Conservation (phyloP, 805 yeast species). For the Saccharomycopsis microspora region DNA sequence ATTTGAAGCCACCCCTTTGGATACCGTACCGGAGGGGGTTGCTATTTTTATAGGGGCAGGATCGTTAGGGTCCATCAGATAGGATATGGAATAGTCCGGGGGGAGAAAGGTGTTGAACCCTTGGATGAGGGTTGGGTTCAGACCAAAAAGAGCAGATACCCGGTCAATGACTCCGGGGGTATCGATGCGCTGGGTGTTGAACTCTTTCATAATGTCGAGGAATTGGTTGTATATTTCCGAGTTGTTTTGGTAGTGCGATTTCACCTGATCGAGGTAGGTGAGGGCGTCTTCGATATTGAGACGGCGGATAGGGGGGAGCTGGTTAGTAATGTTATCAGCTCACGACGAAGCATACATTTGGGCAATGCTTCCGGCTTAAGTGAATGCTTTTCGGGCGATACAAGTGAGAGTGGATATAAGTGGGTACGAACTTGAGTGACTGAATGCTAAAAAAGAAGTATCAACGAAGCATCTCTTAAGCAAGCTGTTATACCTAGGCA, state of each 20-base stretch:
- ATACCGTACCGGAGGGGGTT: slow-evolving; percentile 85
- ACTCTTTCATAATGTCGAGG: slow-evolving; percentile 97
- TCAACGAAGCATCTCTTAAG: no score
- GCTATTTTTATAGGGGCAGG: slow-evolving; percentile 90
- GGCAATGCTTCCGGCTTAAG: no score
- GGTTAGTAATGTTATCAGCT: neutral
- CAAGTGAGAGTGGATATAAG: no score
- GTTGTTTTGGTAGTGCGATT: slow-evolving; percentile 80
- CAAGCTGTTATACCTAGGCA: no score
- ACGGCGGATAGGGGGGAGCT: slow-evolving; percentile 2
- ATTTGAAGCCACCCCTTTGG: slow-evolving; percentile 5
- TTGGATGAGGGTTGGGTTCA: slow-evolving; percentile 88
- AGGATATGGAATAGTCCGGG: slow-evolving; percentile 89
- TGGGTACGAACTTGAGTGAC: no score
- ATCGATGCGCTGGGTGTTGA: slow-evolving; percentile 89
- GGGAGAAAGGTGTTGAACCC: slow-evolving; percentile 97
- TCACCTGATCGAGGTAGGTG: slow-evolving; percentile 91
- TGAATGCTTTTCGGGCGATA: no score
- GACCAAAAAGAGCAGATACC: slow-evolving; percentile 81
- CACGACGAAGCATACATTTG: no score
- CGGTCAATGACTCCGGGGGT: slow-evolving; percentile 98
- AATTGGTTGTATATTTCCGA: slow-evolving; percentile 95
- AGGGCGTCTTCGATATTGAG: slow-evolving; percentile 92
- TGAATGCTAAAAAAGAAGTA: no score
- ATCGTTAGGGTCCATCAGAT: slow-evolving; percentile 80